These are phyloP conservation scores for Cytospora chrysosperma DNA, from an alignment of 2,329 filamentous ascomycete genomes.

Conservation along the genomic window DNA sequence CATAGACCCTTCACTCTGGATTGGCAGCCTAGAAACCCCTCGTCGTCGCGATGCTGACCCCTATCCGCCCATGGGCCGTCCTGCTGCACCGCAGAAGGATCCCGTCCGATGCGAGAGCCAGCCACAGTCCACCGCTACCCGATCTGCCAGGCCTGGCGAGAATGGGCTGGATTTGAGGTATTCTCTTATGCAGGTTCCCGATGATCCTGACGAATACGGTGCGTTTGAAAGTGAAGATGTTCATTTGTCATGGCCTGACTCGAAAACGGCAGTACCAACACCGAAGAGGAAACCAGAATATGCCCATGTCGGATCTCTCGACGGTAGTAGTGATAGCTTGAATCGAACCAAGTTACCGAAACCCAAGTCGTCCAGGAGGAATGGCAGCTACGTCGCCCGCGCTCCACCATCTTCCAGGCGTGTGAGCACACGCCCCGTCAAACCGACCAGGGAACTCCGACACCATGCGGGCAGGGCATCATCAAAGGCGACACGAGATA, in stretches of 20 bases:
- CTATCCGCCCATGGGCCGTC: neutral
- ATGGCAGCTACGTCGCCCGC: constrained; percentile 23
- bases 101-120: neutral
- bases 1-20: neutral
- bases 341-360: neutral
- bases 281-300: constrained; percentile 16
- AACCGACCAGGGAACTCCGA: neutral
- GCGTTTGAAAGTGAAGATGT: neutral
- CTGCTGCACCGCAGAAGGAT: neutral
- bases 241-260: neutral
- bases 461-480: constrained; percentile 2
- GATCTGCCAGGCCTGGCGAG: neutral
- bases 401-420: constrained; percentile 10
- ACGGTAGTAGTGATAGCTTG: constrained; percentile 10
- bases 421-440: neutral
- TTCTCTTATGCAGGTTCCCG: constrained; percentile 30
- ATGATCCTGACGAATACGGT: constrained; percentile 20
- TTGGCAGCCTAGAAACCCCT: constrained; percentile 13
- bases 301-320: constrained; percentile 19
- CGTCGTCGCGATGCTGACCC: constrained; percentile 21
- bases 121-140: neutral
- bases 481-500: constrained; percentile 28
- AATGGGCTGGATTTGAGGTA: neutral
- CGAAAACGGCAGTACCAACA: neutral
- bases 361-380: constrained; percentile 11